phyloP scores from a whole-genome alignment of 805 yeast genomes.

The Cyberlindnera suaveolens region DNA sequence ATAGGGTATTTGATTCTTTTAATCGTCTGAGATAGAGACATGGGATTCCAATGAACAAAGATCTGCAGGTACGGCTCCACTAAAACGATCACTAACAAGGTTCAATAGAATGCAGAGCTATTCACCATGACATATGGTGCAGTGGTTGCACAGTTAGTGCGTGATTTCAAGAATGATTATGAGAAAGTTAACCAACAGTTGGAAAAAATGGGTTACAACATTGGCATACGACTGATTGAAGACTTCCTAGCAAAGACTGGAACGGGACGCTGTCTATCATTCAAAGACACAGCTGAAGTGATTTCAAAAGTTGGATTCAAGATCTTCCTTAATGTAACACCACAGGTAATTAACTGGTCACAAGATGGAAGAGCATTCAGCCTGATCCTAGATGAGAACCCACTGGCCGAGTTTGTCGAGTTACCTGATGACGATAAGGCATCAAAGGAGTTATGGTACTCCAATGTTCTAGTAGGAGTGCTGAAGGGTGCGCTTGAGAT shows the following conservation, averaged over 20 bases:
- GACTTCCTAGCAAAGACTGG: conserved; percentile 88
- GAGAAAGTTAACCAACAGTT: conserved; percentile 74
- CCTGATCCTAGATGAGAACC: conserved; percentile 74
- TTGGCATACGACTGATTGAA: conserved; percentile 85
- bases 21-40: too few species aligned
- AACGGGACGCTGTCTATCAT: conserved; percentile 70
- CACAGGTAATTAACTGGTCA: conserved; percentile 71
- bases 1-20: too few species aligned
- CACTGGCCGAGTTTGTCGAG: conserved; percentile 92
- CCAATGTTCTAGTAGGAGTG: conserved; percentile 86
- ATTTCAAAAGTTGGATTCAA: conserved; percentile 85
- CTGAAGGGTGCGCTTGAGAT: conserved; percentile 87
- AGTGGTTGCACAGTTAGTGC: conserved; percentile 83
- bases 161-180: conserved; percentile 74
- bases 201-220: conserved; percentile 91
- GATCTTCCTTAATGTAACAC: conserved; percentile 78
- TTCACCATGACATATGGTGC: conserved; percentile 95
- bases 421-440: conserved; percentile 76
- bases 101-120: conserved; percentile 69
- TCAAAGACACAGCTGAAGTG: conserved; percentile 84
- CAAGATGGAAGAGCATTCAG: conserved; percentile 69
- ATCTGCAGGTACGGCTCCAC: too few species aligned
- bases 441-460: conserved; percentile 78
- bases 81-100: conserved; percentile 1
- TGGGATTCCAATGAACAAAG: too few species aligned